Percentiles rank a stretch among this genome's conserved stretches.
Evolutionary conservation across 352 stramenopile genomes (phyloP).

Genomic region (Phytophthora podocarpi): DNA sequence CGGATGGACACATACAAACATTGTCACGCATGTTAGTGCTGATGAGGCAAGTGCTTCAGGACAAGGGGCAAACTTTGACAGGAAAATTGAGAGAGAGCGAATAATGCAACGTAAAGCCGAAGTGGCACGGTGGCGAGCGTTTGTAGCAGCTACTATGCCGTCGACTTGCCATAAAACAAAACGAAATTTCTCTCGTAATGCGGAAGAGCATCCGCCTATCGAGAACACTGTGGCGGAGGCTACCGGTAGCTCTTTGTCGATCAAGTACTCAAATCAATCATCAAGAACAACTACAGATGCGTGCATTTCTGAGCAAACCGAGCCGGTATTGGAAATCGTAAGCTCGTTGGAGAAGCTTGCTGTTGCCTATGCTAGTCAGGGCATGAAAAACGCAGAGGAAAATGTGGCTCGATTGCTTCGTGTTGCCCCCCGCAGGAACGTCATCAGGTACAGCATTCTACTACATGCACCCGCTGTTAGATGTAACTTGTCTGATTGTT

Average conservation of each 20-base stretch:
- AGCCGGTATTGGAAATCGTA: background rate
- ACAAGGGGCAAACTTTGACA: slow-evolving; percentile 34
- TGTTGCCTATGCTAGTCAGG: slow-evolving; percentile 5
- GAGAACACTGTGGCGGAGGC: background rate
- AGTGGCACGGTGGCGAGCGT: slow-evolving; percentile 27
- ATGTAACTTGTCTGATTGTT: background rate
- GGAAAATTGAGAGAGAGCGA: slow-evolving; percentile 35
- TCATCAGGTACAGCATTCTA: slow-evolving; percentile 9
- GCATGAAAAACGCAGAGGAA: slow-evolving; percentile 17
- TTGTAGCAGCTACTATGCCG: slow-evolving; percentile 1
- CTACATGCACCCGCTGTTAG: background rate
- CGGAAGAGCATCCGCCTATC: background rate
- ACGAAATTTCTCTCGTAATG: background rate
- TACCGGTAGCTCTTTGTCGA: background rate
- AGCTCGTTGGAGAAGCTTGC: slow-evolving; percentile 11
- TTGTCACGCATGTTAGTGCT: slow-evolving; percentile 47
- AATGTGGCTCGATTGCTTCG: slow-evolving; percentile 5
- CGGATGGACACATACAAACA: slow-evolving; percentile 69
- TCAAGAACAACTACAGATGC: too few species aligned
- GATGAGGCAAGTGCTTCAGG: slow-evolving; percentile 22
- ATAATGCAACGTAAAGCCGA: slow-evolving; percentile 33
- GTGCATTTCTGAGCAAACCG: background rate
- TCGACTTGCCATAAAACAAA: slow-evolving; percentile 4
- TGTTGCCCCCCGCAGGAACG: slow-evolving; percentile 4
- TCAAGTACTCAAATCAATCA: background rate